phyloP scores from a whole-genome alignment of 768 basidiomycete genomes.

The Tricholoma sp. region DNA sequence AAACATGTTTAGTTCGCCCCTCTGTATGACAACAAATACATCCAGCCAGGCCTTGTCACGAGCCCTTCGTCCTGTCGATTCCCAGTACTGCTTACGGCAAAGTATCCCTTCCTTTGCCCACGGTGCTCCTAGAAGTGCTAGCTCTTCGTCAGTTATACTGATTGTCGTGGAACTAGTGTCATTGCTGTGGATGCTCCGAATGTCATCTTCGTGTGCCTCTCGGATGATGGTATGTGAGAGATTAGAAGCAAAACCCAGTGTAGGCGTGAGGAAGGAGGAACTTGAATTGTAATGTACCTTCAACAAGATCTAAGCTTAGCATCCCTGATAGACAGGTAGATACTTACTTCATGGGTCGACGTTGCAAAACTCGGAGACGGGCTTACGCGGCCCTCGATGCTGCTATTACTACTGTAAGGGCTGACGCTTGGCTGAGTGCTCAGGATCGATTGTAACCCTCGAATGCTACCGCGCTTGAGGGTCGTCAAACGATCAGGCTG shows the following conservation, averaged over 20 bases:
- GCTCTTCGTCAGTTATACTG: constrained; percentile 91
- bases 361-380: constrained; percentile 94
- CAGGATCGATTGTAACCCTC: constrained; percentile 80
- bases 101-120: constrained; percentile 99
- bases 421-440: constrained; percentile 59
- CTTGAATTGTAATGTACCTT: constrained; percentile 60
- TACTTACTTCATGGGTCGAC: constrained; percentile 72
- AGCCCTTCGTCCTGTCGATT: constrained; percentile 73
- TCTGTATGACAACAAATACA: constrained; percentile 93
- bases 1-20: constrained; percentile 94
- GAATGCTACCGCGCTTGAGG: constrained; percentile 87
- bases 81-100: constrained; percentile 93
- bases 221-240: constrained; percentile 95
- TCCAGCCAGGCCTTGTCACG: constrained; percentile 91
- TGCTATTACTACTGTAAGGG: constrained; percentile 81
- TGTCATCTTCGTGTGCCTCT: constrained; percentile 89
- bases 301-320: constrained; percentile 4
- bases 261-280: constrained; percentile 70
- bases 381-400: constrained; percentile 84
- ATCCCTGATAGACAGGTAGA: neutral
- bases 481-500: constrained; percentile 68
- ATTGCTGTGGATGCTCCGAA: constrained; percentile 60
- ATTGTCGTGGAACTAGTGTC: constrained; percentile 66
- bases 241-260: constrained; percentile 96
- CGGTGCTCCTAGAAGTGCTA: constrained; percentile 91